phyloP scores from a whole-genome alignment of 2,329 filamentous ascomycete genomes.

The Clarireedia sp. region DNA sequence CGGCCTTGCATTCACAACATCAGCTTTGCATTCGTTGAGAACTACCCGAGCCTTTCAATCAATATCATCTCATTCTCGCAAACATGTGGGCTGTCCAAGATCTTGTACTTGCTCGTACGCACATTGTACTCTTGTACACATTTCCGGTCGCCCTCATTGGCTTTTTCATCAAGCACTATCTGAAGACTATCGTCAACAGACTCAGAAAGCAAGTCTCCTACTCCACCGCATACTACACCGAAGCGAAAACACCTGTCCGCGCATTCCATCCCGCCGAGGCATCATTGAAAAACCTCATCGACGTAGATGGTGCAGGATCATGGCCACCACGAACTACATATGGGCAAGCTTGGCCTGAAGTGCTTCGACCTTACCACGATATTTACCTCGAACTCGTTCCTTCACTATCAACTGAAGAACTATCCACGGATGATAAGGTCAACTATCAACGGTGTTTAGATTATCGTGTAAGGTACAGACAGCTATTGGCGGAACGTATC shows the following conservation, averaged over 20 bases:
- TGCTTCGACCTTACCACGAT: slow-evolving; percentile 27
- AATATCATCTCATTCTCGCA: not conserved
- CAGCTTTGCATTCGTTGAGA: no score
- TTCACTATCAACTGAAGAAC: slow-evolving; percentile 18
- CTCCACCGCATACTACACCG: not conserved
- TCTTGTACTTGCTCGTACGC: not conserved
- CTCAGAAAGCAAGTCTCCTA: not conserved
- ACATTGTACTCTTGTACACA: not conserved
- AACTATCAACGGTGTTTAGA: slow-evolving; percentile 17
- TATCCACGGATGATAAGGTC: slow-evolving; percentile 25
- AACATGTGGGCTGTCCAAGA: not conserved
- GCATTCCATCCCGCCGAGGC: not conserved
- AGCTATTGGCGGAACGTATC: slow-evolving; percentile 4
- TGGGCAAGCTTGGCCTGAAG: slow-evolving; percentile 23
- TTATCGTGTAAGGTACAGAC: slow-evolving; percentile 4
- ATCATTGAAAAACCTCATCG: slow-evolving; percentile 1
- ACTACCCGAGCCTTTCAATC: not conserved
- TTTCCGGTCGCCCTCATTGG: not conserved
- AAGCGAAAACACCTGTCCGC: not conserved
- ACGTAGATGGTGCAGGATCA: slow-evolving; percentile 19
- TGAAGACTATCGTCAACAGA: not conserved
- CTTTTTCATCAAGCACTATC: not conserved
- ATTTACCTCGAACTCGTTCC: slow-evolving; percentile 28
- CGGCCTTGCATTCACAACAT: not conserved
- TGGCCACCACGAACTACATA: slow-evolving; percentile 22